A percentile compares a stretch with the other conserved stretches of the same genome.
Conservation (phyloP, 257 asterid genomes). For the Nicotiana obtusifolia region DNA sequence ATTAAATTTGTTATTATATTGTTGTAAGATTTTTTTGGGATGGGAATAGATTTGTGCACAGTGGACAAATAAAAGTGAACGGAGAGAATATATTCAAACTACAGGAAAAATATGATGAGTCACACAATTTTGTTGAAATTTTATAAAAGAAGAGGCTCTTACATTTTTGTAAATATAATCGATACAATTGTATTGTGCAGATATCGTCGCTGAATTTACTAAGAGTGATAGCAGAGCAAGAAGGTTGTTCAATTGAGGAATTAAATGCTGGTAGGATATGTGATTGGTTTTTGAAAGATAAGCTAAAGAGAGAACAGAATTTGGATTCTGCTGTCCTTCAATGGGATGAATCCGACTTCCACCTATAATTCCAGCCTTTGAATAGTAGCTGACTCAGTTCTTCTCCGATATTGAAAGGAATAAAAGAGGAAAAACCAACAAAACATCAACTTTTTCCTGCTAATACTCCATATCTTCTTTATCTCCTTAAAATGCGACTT, state of each 20-base stretch:
- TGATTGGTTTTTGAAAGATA: slow-evolving; percentile 82
- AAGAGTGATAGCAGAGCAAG: slow-evolving; percentile 73
- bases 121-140: not conserved
- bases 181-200: slow-evolving; percentile 21
- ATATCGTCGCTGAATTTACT: slow-evolving; percentile 73
- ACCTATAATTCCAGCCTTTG: slow-evolving; percentile 13
- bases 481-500: too few relatives aligned
- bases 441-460: not conserved
- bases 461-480: not conserved
- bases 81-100: not conserved
- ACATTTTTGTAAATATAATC: not conserved
- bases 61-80: too few relatives aligned
- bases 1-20: too few relatives aligned
- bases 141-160: not conserved
- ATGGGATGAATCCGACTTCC: slow-evolving; percentile 66
- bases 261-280: slow-evolving; percentile 72
- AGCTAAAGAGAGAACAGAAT: slow-evolving; percentile 68
- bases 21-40: too few relatives aligned
- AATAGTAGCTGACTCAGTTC: not conserved
- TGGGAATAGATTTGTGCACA: not conserved
- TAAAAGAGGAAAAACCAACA: not conserved
- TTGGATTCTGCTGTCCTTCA: slow-evolving; percentile 65
- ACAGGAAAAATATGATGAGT: not conserved
- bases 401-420: not conserved
- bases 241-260: slow-evolving; percentile 72